Evolutionary conservation across 257 asterid genomes (phyloP).

Genomic region (Nicotiana tabacum): DNA sequence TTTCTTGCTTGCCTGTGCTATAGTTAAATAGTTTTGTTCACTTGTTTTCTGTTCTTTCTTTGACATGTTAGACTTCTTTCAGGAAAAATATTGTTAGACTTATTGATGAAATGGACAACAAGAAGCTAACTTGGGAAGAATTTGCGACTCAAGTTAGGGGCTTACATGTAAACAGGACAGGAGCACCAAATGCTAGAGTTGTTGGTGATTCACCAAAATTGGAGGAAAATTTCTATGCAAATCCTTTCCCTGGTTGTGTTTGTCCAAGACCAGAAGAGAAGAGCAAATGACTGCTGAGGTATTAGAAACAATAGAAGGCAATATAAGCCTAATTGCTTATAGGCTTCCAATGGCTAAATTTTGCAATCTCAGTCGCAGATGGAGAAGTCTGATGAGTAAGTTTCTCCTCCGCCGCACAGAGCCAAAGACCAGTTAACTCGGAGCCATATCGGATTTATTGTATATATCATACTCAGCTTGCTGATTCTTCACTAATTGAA

Average conservation of each 20-base stretch:
- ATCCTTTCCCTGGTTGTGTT: slow-evolving; percentile 41
- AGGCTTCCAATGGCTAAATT: neutral
- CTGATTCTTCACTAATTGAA: neutral
- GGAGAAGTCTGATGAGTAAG: neutral
- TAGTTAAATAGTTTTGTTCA: neutral
- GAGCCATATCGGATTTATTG: neutral
- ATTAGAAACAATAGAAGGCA: neutral
- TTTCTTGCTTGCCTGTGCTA: neutral
- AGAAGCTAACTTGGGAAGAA: slow-evolving; percentile 25
- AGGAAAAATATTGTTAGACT: slow-evolving; percentile 27
- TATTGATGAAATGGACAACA: slow-evolving; percentile 24
- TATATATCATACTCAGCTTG: neutral
- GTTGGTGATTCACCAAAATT: slow-evolving; percentile 19
- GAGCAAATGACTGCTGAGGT: neutral
- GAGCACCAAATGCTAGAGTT: slow-evolving; percentile 28
- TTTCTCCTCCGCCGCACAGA: neutral
- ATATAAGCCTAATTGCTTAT: neutral
- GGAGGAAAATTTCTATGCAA: slow-evolving; percentile 35
- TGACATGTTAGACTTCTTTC: neutral
- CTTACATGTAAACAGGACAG: slow-evolving; percentile 31
- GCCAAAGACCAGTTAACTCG: neutral
- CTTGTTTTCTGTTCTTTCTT: neutral
- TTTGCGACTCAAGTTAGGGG: slow-evolving; percentile 20
- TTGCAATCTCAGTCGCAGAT: neutral
- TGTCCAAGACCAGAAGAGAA: slow-evolving; percentile 15